Conservation (phyloP, 2,329 filamentous ascomycete genomes). For the Alternaria panax region DNA sequence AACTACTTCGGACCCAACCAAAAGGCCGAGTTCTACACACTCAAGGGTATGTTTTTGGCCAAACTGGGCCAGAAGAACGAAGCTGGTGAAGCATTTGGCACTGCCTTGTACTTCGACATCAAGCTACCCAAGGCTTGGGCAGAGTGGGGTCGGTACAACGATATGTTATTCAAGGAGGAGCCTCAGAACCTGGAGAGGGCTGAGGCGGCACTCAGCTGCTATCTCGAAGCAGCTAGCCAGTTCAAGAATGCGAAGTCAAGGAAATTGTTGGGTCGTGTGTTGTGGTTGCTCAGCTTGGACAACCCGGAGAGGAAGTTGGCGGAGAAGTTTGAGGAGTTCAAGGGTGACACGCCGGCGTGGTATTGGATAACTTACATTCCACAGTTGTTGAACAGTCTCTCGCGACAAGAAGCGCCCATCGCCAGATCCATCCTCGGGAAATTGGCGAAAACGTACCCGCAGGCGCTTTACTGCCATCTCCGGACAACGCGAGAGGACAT, state of each 20-base stretch:
- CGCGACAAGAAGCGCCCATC: conserved; percentile 87
- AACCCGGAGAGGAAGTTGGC: conserved; percentile 84
- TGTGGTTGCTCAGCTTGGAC: conserved; percentile 95
- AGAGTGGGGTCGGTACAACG: conserved; percentile 98
- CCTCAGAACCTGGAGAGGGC: conserved; percentile 82
- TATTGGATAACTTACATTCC: conserved; percentile 99
- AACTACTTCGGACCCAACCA: conserved; percentile 97
- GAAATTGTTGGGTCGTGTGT: conserved; percentile 88
- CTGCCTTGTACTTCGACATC: conserved; percentile 94
- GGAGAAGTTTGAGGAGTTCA: conserved; percentile 90
- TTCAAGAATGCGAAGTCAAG: conserved; percentile 98
- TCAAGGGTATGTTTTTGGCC: conserved; percentile 99
- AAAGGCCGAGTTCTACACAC: conserved; percentile 98
- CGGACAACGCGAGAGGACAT: conserved; percentile 94
- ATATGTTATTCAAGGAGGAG: conserved; percentile 93
- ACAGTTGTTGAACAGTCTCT: conserved; percentile 89
- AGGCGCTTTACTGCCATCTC: conserved; percentile 93
- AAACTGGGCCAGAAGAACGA: conserved; percentile 91
- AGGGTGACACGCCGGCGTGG: conserved; percentile 97
- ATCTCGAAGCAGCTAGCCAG: conserved; percentile 91
- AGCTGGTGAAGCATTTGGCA: conserved; percentile 92
- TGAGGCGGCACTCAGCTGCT: conserved; percentile 92
- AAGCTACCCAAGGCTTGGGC: conserved; percentile 97
- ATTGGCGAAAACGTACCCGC: conserved; percentile 94
- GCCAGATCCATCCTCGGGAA: conserved; percentile 87